Conservation (phyloP, 495 filamentous ascomycete genomes). For the Neurospora tetrasperma region DNA sequence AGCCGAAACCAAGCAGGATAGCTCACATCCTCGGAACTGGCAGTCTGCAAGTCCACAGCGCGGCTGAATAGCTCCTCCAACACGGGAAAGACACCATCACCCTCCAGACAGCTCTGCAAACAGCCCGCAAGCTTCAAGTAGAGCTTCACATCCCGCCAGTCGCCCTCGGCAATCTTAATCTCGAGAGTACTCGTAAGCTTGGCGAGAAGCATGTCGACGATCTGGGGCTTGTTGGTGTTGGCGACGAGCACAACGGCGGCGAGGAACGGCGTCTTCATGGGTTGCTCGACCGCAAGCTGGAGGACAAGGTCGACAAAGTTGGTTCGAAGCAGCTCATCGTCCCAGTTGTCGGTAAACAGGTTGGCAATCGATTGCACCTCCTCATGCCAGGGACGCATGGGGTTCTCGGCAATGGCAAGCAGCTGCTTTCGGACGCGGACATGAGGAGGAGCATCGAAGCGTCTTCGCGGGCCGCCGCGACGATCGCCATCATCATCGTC, state of each 20-base stretch:
- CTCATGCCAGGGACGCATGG: constrained; percentile 69
- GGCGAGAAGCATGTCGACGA: constrained; percentile 55
- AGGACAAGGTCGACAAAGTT: constrained; percentile 62
- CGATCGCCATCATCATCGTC: constrained; percentile 60
- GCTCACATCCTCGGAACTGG: constrained; percentile 79
- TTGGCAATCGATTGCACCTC: constrained; percentile 68
- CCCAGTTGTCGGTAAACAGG: constrained; percentile 65
- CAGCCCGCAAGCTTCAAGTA: constrained; percentile 77
- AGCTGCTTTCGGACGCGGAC: constrained; percentile 72
- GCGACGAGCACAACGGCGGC: constrained; percentile 67
- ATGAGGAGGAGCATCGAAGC: constrained; percentile 68
- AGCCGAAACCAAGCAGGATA: constrained; percentile 2
- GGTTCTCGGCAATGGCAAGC: constrained; percentile 75
- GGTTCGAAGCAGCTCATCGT: constrained; percentile 53
- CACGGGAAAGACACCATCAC: constrained; percentile 75
- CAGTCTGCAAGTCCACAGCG: constrained; percentile 81
- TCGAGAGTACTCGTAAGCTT: constrained; percentile 49
- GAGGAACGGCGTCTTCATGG: constrained; percentile 90
- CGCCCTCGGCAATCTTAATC: constrained; percentile 52
- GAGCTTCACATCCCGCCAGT: constrained; percentile 88
- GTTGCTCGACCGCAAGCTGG: constrained; percentile 78
- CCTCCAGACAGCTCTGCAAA: constrained; percentile 67
- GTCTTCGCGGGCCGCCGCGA: constrained; percentile 60
- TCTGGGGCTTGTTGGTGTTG: constrained; percentile 63
- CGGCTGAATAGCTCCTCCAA: constrained; percentile 76